phyloP scores from a whole-genome alignment of 164 flowering plant genomes.

The Vitis rotundifolia region DNA sequence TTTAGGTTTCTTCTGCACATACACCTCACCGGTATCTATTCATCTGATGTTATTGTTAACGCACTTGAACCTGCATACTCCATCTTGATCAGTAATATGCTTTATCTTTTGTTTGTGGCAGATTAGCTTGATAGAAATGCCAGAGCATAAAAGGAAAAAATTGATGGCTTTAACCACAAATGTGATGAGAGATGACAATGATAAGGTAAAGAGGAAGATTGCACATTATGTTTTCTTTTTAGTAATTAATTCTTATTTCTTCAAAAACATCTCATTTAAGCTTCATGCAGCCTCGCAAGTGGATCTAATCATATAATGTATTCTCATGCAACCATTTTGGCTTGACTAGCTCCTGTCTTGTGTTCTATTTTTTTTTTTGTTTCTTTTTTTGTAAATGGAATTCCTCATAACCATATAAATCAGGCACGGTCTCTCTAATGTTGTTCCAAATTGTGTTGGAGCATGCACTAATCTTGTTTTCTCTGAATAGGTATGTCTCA shows the following conservation, averaged over 20 bases:
- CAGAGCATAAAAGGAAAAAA: constrained; percentile 67
- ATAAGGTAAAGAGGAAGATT: constrained; percentile 55
- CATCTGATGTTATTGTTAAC: not conserved
- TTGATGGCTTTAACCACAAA: constrained; percentile 62
- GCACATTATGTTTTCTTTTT: not conserved
- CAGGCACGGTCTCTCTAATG: not conserved
- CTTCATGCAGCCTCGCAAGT: no score
- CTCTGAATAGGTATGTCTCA: no score
- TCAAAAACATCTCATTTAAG: not conserved
- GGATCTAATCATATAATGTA: not conserved
- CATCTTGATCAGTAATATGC: not conserved
- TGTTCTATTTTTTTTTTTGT: not conserved
- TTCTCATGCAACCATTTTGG: not conserved
- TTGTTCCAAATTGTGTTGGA: not conserved
- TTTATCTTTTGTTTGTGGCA: constrained; percentile 32
- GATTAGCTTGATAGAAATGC: constrained; percentile 88
- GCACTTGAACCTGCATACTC: not conserved
- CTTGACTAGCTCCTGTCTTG: not conserved
- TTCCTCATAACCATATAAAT: not conserved
- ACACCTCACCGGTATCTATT: not conserved
- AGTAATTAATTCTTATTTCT: not conserved
- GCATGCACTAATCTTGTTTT: not conserved
- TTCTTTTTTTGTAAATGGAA: not conserved
- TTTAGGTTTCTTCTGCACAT: not conserved
- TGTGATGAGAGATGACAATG: constrained; percentile 87